Evolutionary conservation across 768 basidiomycete genomes (phyloP), one percentile per base, ranked within the genome.

Genomic region (Suillus ampliporus): DNA sequence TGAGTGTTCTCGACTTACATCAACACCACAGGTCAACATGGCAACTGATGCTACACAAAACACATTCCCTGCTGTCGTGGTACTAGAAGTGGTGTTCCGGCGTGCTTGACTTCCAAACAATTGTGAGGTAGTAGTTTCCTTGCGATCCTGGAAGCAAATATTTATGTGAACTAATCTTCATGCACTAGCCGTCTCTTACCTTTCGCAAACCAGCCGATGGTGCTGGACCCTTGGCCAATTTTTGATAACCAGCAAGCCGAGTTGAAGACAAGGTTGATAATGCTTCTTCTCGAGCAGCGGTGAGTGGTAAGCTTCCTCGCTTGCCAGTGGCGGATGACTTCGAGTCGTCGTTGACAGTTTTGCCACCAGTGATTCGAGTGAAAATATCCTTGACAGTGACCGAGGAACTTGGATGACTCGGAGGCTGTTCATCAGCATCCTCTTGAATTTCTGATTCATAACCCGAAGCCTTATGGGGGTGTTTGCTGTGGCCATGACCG

Each of bases 71-170:
- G n/a, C 43, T 44, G 35, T 43, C 9, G 19, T 15, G 17, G 7
- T 38, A 23, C 3, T 21, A 40, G 56, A 57, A 37, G 38, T 17
- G 37, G 34, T 37, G 40, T 8, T 21, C 19, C 14, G 1, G 15
- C n/a, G 2, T 11, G 11, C 26, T 57, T 41, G 31, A 23, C 37
- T 57, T 15, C n/a, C n/a, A n/a, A n/a, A n/a, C n/a, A n/a, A n/a
- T n/a, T n/a, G n/a, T n/a, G n/a, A n/a, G n/a, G n/a, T n/a, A n/a
- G n/a, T 37, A 5, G 40, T n/a, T 26, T 28, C n/a, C 14, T 58
- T 35, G 38, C 13, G 3, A 58, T 58, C 21, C 56, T 57, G 23
- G 56, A 41, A 57, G 35, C 31, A n/a, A n/a, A n/a, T n/a, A n/a
- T n/a, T n/a, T n/a, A n/a, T n/a, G n/a, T n/a, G n/a, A n/a, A n/a